These are phyloP conservation scores for Saksenaea vasiformis DNA, from an alignment of 371 early-diverging fungal species.

Conservation along the genomic window DNA sequence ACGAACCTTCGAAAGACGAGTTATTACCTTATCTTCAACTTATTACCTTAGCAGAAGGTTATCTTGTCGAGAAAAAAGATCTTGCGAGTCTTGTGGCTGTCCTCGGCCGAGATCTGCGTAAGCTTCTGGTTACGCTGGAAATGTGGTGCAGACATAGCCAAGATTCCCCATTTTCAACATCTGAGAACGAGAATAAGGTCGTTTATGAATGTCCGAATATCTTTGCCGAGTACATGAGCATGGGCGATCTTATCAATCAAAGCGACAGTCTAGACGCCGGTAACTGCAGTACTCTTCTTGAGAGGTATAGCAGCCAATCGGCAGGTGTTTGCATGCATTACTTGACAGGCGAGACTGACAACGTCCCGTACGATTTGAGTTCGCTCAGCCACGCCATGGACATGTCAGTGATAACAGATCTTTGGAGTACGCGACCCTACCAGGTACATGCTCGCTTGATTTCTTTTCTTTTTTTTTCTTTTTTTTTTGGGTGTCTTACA, in stretches of 20 bases:
- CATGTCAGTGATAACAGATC: not conserved
- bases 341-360: not conserved
- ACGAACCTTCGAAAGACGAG: conserved; percentile 20
- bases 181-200: not conserved
- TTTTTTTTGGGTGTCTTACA: too few species aligned
- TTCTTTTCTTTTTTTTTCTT: too few species aligned
- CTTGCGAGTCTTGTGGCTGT: conserved; percentile 24
- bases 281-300: not conserved
- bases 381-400: not conserved
- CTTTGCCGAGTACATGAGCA: conserved; percentile 11
- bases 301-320: not conserved
- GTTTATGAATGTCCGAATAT: conserved; percentile 3
- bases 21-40: conserved; percentile 43
- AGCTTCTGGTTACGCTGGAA: conserved; percentile 34
- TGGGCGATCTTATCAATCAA: not conserved
- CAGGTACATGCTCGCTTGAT: not conserved
- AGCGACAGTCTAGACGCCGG: not conserved
- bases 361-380: not conserved
- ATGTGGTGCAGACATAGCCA: conserved; percentile 13
- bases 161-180: not conserved
- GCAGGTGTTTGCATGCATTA: not conserved
- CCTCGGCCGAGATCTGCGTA: conserved; percentile 37
- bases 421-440: not conserved
- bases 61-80: conserved; percentile 31
- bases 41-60: conserved; percentile 39